phyloP scores from a whole-genome alignment of 2,329 filamentous ascomycete species.

The Aureobasidium pullulans region DNA sequence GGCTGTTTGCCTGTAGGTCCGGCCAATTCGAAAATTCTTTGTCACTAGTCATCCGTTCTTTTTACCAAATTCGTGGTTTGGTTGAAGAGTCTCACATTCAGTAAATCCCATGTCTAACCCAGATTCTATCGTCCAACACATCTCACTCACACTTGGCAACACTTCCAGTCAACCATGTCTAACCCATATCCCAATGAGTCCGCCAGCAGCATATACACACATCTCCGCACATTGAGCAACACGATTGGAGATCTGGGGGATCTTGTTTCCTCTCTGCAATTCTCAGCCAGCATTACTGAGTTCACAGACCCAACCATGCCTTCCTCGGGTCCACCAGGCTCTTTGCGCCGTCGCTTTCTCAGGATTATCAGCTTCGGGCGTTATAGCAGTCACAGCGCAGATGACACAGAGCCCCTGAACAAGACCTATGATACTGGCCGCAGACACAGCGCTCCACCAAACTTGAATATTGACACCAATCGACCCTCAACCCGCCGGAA shows the following conservation, averaged over 20 bases:
- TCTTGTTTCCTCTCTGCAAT: not conserved
- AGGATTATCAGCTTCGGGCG: slow-evolving; percentile 1
- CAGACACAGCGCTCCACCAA: not conserved
- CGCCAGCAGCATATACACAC: not conserved
- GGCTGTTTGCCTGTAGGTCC: not conserved
- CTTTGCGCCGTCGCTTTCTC: not conserved
- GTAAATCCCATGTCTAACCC: not conserved
- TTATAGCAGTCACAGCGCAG: not conserved
- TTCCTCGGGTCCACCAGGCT: not conserved
- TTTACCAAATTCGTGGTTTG: not conserved
- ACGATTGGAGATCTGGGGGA: not conserved
- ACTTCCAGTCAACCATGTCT: not conserved
- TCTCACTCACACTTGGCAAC: not conserved
- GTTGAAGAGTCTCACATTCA: not conserved
- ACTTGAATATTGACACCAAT: not conserved
- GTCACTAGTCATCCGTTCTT: not conserved
- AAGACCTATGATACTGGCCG: not conserved
- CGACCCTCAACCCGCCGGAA: not conserved
- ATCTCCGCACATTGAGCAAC: not conserved
- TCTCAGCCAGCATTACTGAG: not conserved
- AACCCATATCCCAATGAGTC: not conserved
- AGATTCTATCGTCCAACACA: not conserved
- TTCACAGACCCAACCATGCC: not conserved
- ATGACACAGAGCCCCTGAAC: not conserved
- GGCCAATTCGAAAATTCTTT: not conserved